Evolutionary conservation across 768 basidiomycete genomes (phyloP), one percentile per base, ranked within the genome.

Genomic region (Fibroporia radiculosa): DNA sequence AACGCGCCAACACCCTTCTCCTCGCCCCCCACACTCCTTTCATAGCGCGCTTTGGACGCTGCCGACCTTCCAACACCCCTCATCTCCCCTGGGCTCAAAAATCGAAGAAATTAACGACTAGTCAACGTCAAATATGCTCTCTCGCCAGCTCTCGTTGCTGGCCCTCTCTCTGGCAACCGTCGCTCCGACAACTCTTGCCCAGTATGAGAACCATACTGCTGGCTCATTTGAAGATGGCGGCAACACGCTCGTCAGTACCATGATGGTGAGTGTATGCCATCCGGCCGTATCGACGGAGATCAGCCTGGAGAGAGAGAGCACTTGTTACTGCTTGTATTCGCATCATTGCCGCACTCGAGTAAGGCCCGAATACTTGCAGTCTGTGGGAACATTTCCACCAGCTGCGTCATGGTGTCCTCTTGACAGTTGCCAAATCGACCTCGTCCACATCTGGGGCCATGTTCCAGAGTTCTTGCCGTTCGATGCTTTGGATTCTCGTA

Each of bases 251-350:
- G 71, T 77, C 50, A 70, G 67, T 39, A 75, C 68, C 0, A 77
- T 77, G 75, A 77, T 77, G 75, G 74, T 76, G 19, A 44, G 68
- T 60, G 29, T 25, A 20, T 8, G n/a, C n/a, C n/a, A n/a, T n/a
- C n/a, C n/a, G n/a, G n/a, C n/a, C n/a, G n/a, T n/a, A n/a, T n/a
- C n/a, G n/a, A 31, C 29, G 29, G 29, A 10, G 29, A 31, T 31
- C n/a, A n/a, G n/a, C n/a, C n/a, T n/a, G n/a, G n/a, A n/a, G n/a
- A n/a, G n/a, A n/a, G n/a, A n/a, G n/a, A n/a, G n/a, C n/a, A n/a
- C n/a, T n/a, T n/a, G n/a, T n/a, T n/a, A n/a, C n/a, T n/a, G n/a
- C n/a, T n/a, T n/a, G n/a, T n/a, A n/a, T n/a, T n/a, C n/a, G n/a
- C n/a, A n/a, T n/a, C n/a, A n/a, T n/a, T n/a, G n/a, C n/a, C n/a